Evolutionary conservation across 2,329 filamentous ascomycete genomes (phyloP).

Genomic region (Dactylonectria estremocensis): DNA sequence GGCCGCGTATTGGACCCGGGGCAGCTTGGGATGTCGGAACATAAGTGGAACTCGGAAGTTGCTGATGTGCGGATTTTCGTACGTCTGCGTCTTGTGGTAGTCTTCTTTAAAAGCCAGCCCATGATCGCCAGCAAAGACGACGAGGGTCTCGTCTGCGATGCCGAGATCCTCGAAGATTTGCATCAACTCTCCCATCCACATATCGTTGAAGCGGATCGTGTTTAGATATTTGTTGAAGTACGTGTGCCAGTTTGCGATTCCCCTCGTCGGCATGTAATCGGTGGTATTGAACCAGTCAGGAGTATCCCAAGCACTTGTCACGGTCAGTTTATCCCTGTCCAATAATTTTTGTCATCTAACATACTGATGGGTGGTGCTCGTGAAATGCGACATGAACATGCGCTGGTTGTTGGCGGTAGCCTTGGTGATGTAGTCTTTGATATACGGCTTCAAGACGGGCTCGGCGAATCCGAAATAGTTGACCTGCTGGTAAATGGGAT

Average conservation of each 20-base stretch:
- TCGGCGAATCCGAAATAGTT: conserved; percentile 56
- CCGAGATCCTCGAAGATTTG: conserved; percentile 52
- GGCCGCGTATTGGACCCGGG: conserved; percentile 50
- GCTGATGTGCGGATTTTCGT: conserved; percentile 51
- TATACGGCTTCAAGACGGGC: conserved; percentile 49
- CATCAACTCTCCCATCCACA: conserved; percentile 52
- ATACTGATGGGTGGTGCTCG: conserved; percentile 54
- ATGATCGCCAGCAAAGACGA: conserved; percentile 55
- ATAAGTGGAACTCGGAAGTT: conserved; percentile 53
- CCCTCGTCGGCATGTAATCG: conserved; percentile 44
- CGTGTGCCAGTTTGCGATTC: conserved; percentile 46
- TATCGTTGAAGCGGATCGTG: conserved; percentile 51
- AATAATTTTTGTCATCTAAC: too few species aligned
- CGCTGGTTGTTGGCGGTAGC: conserved; percentile 54
- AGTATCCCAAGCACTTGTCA: conserved; percentile 42
- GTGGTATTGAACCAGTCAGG: conserved; percentile 41
- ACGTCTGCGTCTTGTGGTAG: conserved; percentile 49
- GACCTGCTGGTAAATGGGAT: conserved; percentile 44
- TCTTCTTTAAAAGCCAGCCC: conserved; percentile 55
- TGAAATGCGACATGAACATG: conserved; percentile 55
- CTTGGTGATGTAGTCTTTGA: conserved; percentile 52
- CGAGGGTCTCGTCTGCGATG: conserved; percentile 54
- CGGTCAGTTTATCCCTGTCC: too few species aligned
- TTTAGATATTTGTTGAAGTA: conserved; percentile 55
- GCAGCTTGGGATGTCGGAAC: conserved; percentile 53